Conservation (phyloP, 2,329 filamentous ascomycete genomes). For the Aspergillus sergii region DNA sequence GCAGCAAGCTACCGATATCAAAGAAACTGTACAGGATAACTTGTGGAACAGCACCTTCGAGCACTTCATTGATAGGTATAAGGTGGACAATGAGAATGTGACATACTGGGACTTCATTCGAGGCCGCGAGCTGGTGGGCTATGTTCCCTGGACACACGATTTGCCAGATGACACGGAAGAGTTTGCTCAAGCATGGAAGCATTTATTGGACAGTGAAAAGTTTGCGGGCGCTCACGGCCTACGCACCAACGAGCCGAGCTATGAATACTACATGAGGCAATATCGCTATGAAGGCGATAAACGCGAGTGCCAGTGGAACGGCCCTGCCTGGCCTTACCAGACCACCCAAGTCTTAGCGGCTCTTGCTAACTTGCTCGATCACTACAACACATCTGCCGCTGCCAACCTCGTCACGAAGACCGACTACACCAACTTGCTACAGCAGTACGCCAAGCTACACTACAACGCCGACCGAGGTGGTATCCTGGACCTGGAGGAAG, state of each 20-base stretch:
- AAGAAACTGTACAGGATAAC: conserved; percentile 39
- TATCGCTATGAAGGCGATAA: conserved; percentile 37
- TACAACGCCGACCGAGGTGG: conserved; percentile 35
- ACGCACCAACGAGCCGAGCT: conserved; percentile 48
- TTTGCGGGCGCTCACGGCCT: conserved; percentile 41
- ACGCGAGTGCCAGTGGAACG: conserved; percentile 50
- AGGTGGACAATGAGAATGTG: conserved; percentile 43
- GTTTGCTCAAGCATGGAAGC: conserved; percentile 34
- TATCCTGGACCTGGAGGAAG: conserved; percentile 44
- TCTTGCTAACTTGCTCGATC: conserved; percentile 48
- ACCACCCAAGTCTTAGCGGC: conserved; percentile 45
- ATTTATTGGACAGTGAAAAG: conserved; percentile 36
- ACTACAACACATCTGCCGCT: conserved; percentile 36
- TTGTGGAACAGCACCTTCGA: conserved; percentile 49
- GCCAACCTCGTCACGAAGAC: conserved; percentile 16
- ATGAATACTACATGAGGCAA: conserved; percentile 47
- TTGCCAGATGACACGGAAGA: conserved; percentile 42
- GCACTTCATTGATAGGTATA: conserved; percentile 49
- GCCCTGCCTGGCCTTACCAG: conserved; percentile 50
- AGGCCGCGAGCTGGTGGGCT: conserved; percentile 48
- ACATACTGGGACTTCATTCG: conserved; percentile 40
- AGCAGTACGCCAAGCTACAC: conserved; percentile 45
- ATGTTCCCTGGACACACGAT: conserved; percentile 48
- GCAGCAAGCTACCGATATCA: conserved; percentile 39
- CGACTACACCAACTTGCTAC: conserved; percentile 43